These are phyloP conservation scores for Leptomonas pyrrhocoris DNA, from an alignment of 208 protist genomes.

Conservation along the genomic window DNA sequence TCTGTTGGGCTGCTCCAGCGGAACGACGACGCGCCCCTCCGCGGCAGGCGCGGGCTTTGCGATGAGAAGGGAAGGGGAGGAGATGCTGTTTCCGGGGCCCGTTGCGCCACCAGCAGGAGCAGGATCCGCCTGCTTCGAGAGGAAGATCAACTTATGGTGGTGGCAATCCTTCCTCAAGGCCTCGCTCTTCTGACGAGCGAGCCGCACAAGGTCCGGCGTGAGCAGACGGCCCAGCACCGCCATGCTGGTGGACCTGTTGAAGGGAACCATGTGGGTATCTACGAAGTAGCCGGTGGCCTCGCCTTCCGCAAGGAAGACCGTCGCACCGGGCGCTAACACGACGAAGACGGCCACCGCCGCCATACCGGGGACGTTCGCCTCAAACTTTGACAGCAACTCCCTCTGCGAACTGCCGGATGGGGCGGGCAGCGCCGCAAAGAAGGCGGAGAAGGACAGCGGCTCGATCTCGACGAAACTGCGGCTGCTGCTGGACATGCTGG, in stretches of 20 bases:
- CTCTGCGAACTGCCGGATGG: constrained; percentile 10
- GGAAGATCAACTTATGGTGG: constrained; percentile 23
- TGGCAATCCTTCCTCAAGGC: constrained; percentile 17
- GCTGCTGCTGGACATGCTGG: constrained; percentile 18
- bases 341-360: constrained; percentile 27
- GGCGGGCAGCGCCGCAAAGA: constrained; percentile 14
- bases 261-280: constrained; percentile 34
- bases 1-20: not conserved
- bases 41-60: not conserved
- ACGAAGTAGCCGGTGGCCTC: constrained; percentile 39
- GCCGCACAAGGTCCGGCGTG: constrained; percentile 23
- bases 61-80: not conserved
- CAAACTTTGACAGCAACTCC: constrained; percentile 11
- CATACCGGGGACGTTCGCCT: constrained; percentile 4
- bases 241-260: constrained; percentile 38
- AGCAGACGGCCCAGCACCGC: constrained; percentile 33
- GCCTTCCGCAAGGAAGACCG: constrained; percentile 34
- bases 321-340: constrained; percentile 41
- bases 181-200: constrained; percentile 8
- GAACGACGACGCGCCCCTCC: not conserved
- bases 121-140: not conserved
- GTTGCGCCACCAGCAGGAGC: not conserved
- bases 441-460: constrained; percentile 1
- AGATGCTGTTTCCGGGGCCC: not conserved
- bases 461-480: constrained; percentile 36